Base-by-base conservation (phyloP, 768 basidiomycete species). In the Obba rivulosa region DNA sequence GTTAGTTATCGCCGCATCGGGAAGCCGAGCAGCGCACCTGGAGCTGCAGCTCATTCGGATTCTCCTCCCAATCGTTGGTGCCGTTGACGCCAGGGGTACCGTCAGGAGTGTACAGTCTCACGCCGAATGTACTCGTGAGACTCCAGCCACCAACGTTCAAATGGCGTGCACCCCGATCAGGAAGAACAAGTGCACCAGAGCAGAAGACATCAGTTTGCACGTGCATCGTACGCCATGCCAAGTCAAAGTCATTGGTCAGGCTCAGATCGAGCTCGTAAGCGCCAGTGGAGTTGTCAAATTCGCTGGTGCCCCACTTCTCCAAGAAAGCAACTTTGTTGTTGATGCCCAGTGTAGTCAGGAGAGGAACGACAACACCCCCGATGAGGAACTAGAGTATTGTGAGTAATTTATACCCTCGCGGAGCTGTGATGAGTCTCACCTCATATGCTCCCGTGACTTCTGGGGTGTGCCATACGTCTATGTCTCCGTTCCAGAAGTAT, bases 251-350 rank as follows among this genome's bases (percentile, higher is more conserved):
- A 50, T 70, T 51, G 0, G 70, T 71, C 28, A 89, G 67, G 23
- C 73, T 80, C 35, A 81, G 62, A 57, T 89, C 87, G 21, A 91
- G 69, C 54, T 91, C 88, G 53, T 87, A 89, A 1, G 85, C 86
- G 8, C 86, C 87, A 14, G 88, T 87, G 3, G 82, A 74, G 62
- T 87, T 87, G 3, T 60, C 50, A 48, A 70, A 80, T 31, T 78
- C 77, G 48, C 73, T 74, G 21, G 86, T 87, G 8, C 85, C 84
- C 3, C 46, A 66, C 62, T 90, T 91, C 64, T 91, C 87, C 7
- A 91, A 69, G 68, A 90, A 86, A 1, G 81, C 77, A 41, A 90
- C 81, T 59, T 90, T 91, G 70, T 85, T 81, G 69, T 90, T 90
- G 64, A 85, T 72, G 1, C 87, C 86, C 25, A 91, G 68, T 0